These are phyloP conservation scores for Adansonia digitata DNA, from an alignment of 345 rosid species.

Conservation along the genomic window DNA sequence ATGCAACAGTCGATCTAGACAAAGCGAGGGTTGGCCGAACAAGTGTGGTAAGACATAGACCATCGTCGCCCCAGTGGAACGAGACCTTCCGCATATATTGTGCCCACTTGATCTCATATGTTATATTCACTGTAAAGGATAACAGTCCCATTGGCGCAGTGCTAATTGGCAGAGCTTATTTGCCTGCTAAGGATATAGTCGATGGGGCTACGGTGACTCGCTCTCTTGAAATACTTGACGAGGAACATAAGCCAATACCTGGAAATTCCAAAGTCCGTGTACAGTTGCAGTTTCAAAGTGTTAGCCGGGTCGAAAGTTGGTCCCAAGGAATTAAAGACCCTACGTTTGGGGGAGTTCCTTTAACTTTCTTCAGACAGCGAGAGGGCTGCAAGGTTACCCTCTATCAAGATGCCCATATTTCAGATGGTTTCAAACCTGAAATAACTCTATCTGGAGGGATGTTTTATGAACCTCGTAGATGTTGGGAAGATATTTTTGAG, in stretches of 20 bases:
- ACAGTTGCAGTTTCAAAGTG: constrained; percentile 34
- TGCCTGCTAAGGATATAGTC: constrained; percentile 49
- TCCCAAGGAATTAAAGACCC: constrained; percentile 48
- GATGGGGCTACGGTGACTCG: constrained; percentile 28
- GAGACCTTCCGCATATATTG: constrained; percentile 56
- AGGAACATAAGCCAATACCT: constrained; percentile 24
- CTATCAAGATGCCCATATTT: constrained; percentile 80
- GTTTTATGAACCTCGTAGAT: constrained; percentile 36
- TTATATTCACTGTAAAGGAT: constrained; percentile 60
- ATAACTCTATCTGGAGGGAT: constrained; percentile 10
- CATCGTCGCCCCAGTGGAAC: constrained; percentile 41
- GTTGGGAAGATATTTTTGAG: constrained; percentile 83
- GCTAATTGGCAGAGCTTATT: constrained; percentile 67
- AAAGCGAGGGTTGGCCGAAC: constrained; percentile 74
- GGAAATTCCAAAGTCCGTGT: constrained; percentile 48
- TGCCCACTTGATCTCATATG: constrained; percentile 51
- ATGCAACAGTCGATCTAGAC: constrained; percentile 70
- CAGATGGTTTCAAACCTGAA: constrained; percentile 10
- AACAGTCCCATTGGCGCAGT: constrained; percentile 46
- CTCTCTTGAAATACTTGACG: constrained; percentile 46
- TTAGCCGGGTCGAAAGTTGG: constrained; percentile 38
- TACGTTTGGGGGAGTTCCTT: constrained; percentile 43
- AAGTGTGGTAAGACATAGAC: constrained; percentile 24
- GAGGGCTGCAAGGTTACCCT: constrained; percentile 62
- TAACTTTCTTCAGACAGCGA: constrained; percentile 52